Evolutionary conservation across 495 filamentous ascomycete species (phyloP), one percentile per base, ranked within the genome.

Genomic region (Melanomma pulvis-pyrius): DNA sequence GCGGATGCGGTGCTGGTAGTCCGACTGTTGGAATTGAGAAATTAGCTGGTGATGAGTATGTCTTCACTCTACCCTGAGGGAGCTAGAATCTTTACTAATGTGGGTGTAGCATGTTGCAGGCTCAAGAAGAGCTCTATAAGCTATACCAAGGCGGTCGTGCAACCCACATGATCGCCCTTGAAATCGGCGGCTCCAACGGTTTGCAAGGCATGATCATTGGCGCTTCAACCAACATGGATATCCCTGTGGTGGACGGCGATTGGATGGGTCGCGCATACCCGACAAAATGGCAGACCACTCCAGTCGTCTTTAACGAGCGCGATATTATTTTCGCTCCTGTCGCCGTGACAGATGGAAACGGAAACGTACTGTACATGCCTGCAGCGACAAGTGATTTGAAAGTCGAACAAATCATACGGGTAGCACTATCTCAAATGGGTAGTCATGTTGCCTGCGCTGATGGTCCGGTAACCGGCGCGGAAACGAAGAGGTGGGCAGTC

Each of bases 261-360:
- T 84, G 80, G 80, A 85, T 86, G 79, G 83, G 82, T 1, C 69
- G 84, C 11, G 84, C 84, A 21, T 86, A 85, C 68, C 83, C 83
- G 0, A 82, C 80, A 3, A 79, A 82, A 28, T 85, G 82, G 81
- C 83, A 84, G 71, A 86, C 82, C 0, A 84, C 82, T 0, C 81
- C 81, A 0, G 82, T 84, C 0, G 79, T 83, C 2, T 82, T 82
- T 56, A 74, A 79, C 39, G 79, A 86, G 65, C 77, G 79, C 11
- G 79, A 78, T 1, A 75, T 80, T 26, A 78, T 80, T 19, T 80
- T 83, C 56, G 76, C 34, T 3, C 67, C 67, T 24, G 56, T 65
- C 15, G 26, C 50, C 1, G 32, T 65, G 5, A 32, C 77, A 0
- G 81, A 83, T 60, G 83, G 82, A 3, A 80, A 79, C n/a, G 81